Evolutionary conservation across 768 basidiomycete genomes (phyloP), one percentile per base, ranked within the genome.

Genomic region (Obba rivulosa): DNA sequence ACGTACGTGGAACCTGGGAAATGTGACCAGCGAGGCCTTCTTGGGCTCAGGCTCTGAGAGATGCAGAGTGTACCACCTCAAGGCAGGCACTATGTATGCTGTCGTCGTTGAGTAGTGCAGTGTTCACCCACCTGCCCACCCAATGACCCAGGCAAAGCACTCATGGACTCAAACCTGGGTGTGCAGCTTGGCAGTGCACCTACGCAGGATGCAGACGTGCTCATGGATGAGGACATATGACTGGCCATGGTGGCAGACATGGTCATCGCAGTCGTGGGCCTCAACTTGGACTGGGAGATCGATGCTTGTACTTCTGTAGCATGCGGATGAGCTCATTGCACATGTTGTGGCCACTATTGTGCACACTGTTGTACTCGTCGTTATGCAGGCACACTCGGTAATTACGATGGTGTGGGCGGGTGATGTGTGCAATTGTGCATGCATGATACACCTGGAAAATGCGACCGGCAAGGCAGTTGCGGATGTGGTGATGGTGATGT

Each of bases 401-500:
- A 82, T 87, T 57, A 74, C 77, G 2, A 72, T 92, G 70, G 88
- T 90, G 3, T 92, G 90, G 90, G 74, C 75, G 8, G 75, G 82
- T 50, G 66, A 76, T 9, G 85, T 85, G 1, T 66, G 79, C 22
- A 76, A 79, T 1, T 71, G 92, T 51, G 73, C 90, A 11, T 90
- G 92, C 48, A 73, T 86, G 0, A 92, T 87, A 87, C 92, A 92
- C 59, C 78, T 88, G 34, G 90, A 90, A 4, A 91, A 92, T 60
- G 79, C 85, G 4, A 83, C 84, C 1, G 90, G 87, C 0, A 79
- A 82, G 41, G 87, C 87, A 21, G 84, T 92, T 41, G 87, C 85
- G 9, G 88, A 92, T 53, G 81, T 92, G 4, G 63, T 92, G 3
- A 81, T 89, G 45, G n/a, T n/a, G n/a, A n/a, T n/a, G n/a, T n/a